Evolutionary conservation across 306 rosid genomes (phyloP), one percentile per base, ranked within the genome.

Genomic region (Cercis canadensis): DNA sequence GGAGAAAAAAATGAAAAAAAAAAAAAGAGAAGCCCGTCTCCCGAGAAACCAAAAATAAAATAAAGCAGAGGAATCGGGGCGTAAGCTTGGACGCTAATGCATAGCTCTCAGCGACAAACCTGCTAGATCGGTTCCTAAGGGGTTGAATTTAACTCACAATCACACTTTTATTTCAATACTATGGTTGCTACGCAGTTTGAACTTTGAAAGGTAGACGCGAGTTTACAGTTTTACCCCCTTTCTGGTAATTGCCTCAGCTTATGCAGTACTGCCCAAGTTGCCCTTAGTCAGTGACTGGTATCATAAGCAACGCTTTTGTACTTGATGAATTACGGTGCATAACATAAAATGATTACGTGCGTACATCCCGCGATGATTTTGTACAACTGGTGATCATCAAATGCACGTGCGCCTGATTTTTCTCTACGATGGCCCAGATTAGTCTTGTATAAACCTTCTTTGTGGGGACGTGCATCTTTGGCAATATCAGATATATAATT

Each of bases 21-120:
- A 14, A 44, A 37, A 29, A 54, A 40, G 16, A 15, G 17, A 72
- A 74, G 11, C 81, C 21, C 69, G 54, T 32, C 12, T 70, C 71
- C 77, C 78, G 19, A 77, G 43, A 58, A 73, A 10, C 5, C 39
- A 37, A 65, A 49, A 18, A 34, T 24, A 13, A 55, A 55, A 50
- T 46, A 65, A 53, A 54, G 79, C 83, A 57, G 55, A 64, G 67
- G 75, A 81, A 75, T 64, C 77, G 71, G 82, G 70, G 63, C 62
- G 86, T 58, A 29, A 36, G 52, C 57, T 64, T 75, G 82, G 86
- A 78, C 73, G 78, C 65, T 68, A 68, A 77, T 74, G 84, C 81
- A 81, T 66, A 57, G 74, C 36, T 47, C 80, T 73, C 73, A 77
- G 82, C 94, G 84, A 82, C 67, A 81, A 82, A 79, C 71, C 78